Percentiles rank a stretch among this genome's conserved stretches.
phyloP scores from a whole-genome alignment of 495 filamentous ascomycete species.

The Penicillium cosmopolitanum region DNA sequence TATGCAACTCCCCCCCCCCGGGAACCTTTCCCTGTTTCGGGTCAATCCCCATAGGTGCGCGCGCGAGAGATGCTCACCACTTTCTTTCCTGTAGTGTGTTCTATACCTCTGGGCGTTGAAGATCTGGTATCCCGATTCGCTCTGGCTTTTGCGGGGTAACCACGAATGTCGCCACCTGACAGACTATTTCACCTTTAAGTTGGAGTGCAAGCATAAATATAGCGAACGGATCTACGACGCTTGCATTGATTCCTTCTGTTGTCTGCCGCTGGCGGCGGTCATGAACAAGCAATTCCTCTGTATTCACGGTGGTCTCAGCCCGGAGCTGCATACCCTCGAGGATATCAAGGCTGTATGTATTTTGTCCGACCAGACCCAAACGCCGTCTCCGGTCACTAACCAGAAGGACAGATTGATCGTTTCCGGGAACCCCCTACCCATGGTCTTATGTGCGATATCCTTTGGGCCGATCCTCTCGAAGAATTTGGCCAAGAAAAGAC shows the following conservation, averaged over 20 bases:
- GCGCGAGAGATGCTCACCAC: not conserved
- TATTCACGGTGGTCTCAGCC: conserved; percentile 95
- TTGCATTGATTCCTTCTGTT: conserved; percentile 97
- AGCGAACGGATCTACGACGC: conserved; percentile 95
- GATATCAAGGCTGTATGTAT: conserved; percentile 80
- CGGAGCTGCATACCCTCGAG: conserved; percentile 92
- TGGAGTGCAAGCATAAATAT: conserved; percentile 99
- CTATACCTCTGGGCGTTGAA: conserved; percentile 97
- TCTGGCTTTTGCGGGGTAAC: conserved; percentile 96
- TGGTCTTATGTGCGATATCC: conserved; percentile 97
- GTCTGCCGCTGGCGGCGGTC: conserved; percentile 88
- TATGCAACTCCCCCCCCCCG: conserved; percentile 34
- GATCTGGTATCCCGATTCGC: conserved; percentile 97
- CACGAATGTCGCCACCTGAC: conserved; percentile 99
- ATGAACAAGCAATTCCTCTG: conserved; percentile 99
- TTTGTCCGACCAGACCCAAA: not conserved
- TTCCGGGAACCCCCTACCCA: conserved; percentile 97
- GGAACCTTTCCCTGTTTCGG: not conserved
- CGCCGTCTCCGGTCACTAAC: not conserved
- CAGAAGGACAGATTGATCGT: conserved; percentile 78
- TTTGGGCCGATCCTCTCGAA: conserved; percentile 98
- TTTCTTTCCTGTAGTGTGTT: conserved; percentile 66
- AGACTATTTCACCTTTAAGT: conserved; percentile 99
- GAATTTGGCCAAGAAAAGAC: conserved; percentile 99
- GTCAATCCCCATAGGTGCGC: not conserved